Percentiles rank a stretch among this genome's conserved stretches.
Evolutionary conservation across 345 rosid species (phyloP).

Genomic region (Alliaria petiolata): DNA sequence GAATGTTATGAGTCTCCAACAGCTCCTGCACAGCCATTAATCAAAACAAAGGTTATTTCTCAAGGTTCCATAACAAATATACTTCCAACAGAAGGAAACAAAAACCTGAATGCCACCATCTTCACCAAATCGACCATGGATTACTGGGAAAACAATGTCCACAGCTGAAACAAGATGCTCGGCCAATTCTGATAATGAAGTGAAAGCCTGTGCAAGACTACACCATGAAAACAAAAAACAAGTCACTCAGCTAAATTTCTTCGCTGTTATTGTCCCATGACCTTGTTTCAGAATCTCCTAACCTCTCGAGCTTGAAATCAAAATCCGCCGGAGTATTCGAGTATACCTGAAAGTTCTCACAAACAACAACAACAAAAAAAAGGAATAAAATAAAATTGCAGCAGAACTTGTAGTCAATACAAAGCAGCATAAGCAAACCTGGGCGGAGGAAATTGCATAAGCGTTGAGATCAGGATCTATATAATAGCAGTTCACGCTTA

Average conservation of each 20-base stretch:
- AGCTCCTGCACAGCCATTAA: conserved; percentile 50
- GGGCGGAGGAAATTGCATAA: conserved; percentile 77
- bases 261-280: not conserved
- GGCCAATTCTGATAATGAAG: no score
- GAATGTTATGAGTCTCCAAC: conserved; percentile 66
- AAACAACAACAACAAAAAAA: not conserved
- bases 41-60: no score
- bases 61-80: no score
- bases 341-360: conserved; percentile 48
- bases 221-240: no score
- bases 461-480: conserved; percentile 74
- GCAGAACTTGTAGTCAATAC: not conserved
- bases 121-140: conserved; percentile 94
- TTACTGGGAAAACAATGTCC: conserved; percentile 90
- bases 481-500: conserved; percentile 85
- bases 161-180: no score
- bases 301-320: conserved; percentile 95
- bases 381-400: not conserved
- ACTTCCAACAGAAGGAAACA: not conserved
- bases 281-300: not conserved
- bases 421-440: conserved; percentile 47
- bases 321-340: conserved; percentile 96
- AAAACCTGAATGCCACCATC: conserved; percentile 95
- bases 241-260: no score
- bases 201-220: not conserved